Evolutionary conservation across 83 land plant genomes (phyloP), one percentile per base, ranked within the genome.

Genomic region (Picea abies): DNA sequence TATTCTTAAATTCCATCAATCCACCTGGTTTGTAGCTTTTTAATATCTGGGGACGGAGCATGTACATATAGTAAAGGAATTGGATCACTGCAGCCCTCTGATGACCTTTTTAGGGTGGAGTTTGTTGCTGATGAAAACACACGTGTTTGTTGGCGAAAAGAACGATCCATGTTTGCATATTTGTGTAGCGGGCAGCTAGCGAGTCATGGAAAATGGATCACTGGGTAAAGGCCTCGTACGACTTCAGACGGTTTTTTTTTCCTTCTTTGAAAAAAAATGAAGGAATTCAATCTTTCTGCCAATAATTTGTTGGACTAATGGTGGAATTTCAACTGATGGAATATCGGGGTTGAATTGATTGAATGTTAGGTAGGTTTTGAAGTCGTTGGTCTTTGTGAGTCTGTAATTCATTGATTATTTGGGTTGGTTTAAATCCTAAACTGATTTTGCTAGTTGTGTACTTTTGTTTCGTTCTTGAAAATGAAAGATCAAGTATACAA

Each of bases 301-400:
- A 69, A 10, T 32, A 4, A 68, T 29, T 32, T n/a, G 71, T 2
- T 32, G 6, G 17, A 69, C 17, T 15, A 2, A 35, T 69, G 41
- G 41, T 35, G 17, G 72, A 32, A 19, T 32, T 69, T 32, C 35
- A 69, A 69, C 32, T 69, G 41, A 32, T 29, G 20, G 44, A 16
- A 44, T 44, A 5, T 44, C 7, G 16, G 72, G 32, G 17, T 69
- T 35, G 32, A 67, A 29, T 15, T 12, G 71, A 29, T 67, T 69
- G 72, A 69, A 69, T 32, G 41, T 32, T 32, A 32, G 41, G 41
- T 16, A 41, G 41, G 41, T 16, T 32, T 90, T 94, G 84, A 93
- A 96, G 29, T 26, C 29, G 29, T 26, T 26, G 29, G 29, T 26
- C 29, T 26, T 26, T 26, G 29, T 26, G 29, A 26, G 29, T 26